Conservation (phyloP, 2,329 filamentous ascomycete genomes). For the Sporothrix pallida region DNA sequence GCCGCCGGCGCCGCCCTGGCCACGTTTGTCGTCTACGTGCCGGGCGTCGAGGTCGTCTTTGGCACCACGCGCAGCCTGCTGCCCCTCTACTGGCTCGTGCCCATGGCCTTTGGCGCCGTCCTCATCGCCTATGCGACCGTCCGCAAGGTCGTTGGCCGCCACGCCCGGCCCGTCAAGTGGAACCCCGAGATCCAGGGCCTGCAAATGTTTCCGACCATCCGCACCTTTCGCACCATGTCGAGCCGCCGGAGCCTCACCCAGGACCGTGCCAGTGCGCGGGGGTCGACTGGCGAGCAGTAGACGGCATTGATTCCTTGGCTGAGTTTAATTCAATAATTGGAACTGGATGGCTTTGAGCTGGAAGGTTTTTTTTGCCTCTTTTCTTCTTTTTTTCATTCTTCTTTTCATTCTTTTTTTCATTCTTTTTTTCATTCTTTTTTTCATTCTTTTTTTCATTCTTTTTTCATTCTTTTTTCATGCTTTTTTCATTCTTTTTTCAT, state of each 20-base stretch:
- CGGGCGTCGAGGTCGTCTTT: constrained; percentile 37
- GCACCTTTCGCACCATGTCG: constrained; percentile 34
- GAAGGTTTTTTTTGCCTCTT: too few species aligned
- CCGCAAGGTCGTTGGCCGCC: constrained; percentile 34
- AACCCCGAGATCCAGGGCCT: constrained; percentile 47
- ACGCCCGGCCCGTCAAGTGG: constrained; percentile 35
- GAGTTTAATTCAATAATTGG: too few species aligned
- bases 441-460: too few species aligned
- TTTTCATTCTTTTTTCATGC: too few species aligned
- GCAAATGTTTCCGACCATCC: constrained; percentile 60
- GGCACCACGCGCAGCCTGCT: constrained; percentile 26
- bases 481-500: too few species aligned
- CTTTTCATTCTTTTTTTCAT: too few species aligned
- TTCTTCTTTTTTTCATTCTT: too few species aligned
- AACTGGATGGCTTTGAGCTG: too few species aligned
- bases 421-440: too few species aligned
- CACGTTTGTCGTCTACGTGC: constrained; percentile 37
- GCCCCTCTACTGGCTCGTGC: constrained; percentile 35
- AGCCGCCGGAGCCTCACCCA: constrained; percentile 19
- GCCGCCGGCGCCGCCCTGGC: constrained; percentile 35
- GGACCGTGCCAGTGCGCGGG: background rate
- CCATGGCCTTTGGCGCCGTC: constrained; percentile 35
- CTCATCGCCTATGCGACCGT: constrained; percentile 34
- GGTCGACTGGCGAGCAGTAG: background rate
- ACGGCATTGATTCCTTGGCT: too few species aligned